Evolutionary conservation across 2,329 filamentous ascomycete genomes (phyloP).

Genomic region (Magnaporthales sp.): DNA sequence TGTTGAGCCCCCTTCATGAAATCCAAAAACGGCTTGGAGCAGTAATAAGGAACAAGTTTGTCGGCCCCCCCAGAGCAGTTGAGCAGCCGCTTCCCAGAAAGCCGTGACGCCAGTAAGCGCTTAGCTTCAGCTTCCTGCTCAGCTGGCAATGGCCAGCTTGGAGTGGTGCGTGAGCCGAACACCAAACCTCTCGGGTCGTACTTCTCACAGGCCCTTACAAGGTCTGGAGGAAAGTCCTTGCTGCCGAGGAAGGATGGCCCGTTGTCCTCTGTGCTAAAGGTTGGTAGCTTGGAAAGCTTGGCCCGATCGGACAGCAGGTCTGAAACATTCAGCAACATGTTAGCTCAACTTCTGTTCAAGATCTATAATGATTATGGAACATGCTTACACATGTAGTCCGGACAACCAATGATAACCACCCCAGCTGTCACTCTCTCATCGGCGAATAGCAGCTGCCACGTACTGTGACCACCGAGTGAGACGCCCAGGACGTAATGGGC

Average conservation of each 20-base stretch:
- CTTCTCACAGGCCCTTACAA: slow-evolving; percentile 53
- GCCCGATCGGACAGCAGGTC: slow-evolving; percentile 73
- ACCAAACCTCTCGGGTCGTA: slow-evolving; percentile 71
- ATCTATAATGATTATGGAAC: slow-evolving; percentile 11
- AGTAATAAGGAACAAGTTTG: slow-evolving; percentile 62
- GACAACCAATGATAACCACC: slow-evolving; percentile 78
- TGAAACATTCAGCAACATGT: neutral
- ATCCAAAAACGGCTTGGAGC: slow-evolving; percentile 49
- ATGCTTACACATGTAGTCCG: slow-evolving; percentile 71
- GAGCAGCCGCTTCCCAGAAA: slow-evolving; percentile 52
- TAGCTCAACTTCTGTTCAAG: neutral
- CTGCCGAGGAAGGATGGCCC: slow-evolving; percentile 66
- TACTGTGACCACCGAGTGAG: slow-evolving; percentile 78
- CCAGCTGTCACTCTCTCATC: slow-evolving; percentile 73
- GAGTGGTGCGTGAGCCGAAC: slow-evolving; percentile 38
- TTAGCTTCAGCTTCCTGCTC: slow-evolving; percentile 28
- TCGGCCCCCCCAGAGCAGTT: slow-evolving; percentile 59
- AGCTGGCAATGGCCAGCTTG: slow-evolving; percentile 19
- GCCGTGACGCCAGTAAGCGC: slow-evolving; percentile 23
- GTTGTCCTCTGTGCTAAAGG: slow-evolving; percentile 46
- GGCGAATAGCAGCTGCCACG: slow-evolving; percentile 73
- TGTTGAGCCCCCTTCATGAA: slow-evolving; percentile 48
- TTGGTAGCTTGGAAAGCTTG: slow-evolving; percentile 53
- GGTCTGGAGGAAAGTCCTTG: slow-evolving; percentile 61
- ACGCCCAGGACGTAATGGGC: slow-evolving; percentile 73